These are phyloP conservation scores for Thecamonas trahens DNA, from an alignment of 78 protist genomes.

Conservation along the genomic window DNA sequence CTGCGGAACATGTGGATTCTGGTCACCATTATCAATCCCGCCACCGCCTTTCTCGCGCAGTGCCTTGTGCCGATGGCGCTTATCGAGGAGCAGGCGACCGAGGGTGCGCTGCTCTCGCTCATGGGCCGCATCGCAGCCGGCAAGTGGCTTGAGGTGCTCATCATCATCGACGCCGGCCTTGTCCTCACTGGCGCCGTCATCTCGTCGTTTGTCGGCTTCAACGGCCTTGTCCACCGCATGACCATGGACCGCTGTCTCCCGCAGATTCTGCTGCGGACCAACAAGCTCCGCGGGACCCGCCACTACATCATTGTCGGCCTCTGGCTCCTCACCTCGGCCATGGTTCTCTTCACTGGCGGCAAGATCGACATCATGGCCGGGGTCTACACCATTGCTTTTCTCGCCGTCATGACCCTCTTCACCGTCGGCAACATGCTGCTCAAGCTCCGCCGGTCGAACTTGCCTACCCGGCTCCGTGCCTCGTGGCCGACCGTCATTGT, in stretches of 20 bases:
- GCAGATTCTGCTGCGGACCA: slow-evolving; percentile 39
- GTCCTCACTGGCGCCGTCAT: slow-evolving; percentile 68
- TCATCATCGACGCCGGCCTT: slow-evolving; percentile 59
- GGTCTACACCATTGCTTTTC: slow-evolving; percentile 71
- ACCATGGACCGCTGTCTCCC: slow-evolving; percentile 75
- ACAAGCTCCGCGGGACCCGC: slow-evolving; percentile 46
- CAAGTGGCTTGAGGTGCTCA: slow-evolving; percentile 35
- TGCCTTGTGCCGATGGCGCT: slow-evolving; percentile 20
- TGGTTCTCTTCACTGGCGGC: slow-evolving; percentile 43
- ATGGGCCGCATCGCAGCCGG: slow-evolving; percentile 17
- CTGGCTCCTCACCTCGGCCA: slow-evolving; percentile 50
- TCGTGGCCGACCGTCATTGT: slow-evolving; percentile 41
- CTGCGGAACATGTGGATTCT: slow-evolving; percentile 71
- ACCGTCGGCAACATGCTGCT: slow-evolving; percentile 67
- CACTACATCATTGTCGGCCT: slow-evolving; percentile 58
- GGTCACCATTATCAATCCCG: slow-evolving; percentile 56
- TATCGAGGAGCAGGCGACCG: neutral
- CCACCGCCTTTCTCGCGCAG: slow-evolving; percentile 36
- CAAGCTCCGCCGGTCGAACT: slow-evolving; percentile 50
- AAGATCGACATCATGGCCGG: slow-evolving; percentile 27
- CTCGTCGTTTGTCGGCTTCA: slow-evolving; percentile 59
- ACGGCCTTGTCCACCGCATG: slow-evolving; percentile 68
- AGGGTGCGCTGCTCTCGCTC: neutral
- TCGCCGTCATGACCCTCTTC: slow-evolving; percentile 69
- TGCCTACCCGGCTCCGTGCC: neutral